Conservation (phyloP, 164 flowering plant species). For the Magnolia changhungtana region DNA sequence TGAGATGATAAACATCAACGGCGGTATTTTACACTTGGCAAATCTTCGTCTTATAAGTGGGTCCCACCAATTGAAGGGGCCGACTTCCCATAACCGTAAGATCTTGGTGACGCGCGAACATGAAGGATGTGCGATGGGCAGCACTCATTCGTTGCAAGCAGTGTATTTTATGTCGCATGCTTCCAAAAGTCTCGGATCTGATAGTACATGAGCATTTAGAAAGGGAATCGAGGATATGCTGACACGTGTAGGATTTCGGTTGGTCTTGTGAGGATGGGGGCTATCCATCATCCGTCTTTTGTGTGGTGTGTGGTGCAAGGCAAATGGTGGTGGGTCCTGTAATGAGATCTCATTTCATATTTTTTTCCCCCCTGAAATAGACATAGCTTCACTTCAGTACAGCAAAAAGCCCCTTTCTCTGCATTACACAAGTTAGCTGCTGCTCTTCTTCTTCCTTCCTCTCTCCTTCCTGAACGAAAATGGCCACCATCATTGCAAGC, state of each 20-base stretch:
- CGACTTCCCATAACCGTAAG: no score
- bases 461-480: constrained; percentile 14
- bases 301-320: constrained; percentile 16
- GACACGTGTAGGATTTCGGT: constrained; percentile 40
- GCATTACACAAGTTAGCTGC: neutral
- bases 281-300: constrained; percentile 17
- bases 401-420: neutral
- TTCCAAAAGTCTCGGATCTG: no score
- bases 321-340: neutral
- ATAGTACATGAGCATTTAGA: no score
- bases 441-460: neutral
- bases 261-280: constrained; percentile 43
- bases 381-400: neutral
- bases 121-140: no score
- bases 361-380: neutral
- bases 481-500: constrained; percentile 46
- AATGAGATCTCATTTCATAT: neutral
- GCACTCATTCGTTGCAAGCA: no score
- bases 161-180: no score
- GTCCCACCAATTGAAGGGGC: no score
- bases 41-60: no score
- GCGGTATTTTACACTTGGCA: no score
- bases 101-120: no score
- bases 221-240: neutral
- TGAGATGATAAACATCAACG: no score